Evolutionary conservation across 2,329 filamentous ascomycete genomes (phyloP), one percentile per base, ranked within the genome.

Genomic region (Cordyceps militaris): DNA sequence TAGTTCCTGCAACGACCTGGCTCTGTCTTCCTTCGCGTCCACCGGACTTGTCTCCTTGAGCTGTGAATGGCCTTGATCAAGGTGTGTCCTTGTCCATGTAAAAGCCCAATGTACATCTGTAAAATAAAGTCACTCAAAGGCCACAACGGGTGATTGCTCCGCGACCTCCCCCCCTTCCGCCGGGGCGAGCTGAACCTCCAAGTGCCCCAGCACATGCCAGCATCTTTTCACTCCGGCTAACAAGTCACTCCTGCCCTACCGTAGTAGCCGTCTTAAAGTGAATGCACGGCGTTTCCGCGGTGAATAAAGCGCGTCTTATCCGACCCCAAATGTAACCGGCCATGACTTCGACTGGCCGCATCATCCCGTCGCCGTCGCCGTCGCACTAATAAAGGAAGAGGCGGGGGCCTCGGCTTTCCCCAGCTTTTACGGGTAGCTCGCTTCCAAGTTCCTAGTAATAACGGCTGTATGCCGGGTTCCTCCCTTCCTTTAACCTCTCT

Each of bases 361-460:
- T 53, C 24, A 14, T 21, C 24, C 51, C 52, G 42, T n/a, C n/a
- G n/a, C n/a, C n/a, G 30, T 28, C 43, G 42, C 19, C 28, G 52
- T 38, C 42, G 42, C 52, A 55, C 52, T 47, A 47, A n/a, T n/a
- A n/a, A n/a, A n/a, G n/a, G n/a, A 21, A n/a, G 52, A 30, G 42
- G 52, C 42, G 52, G 52, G 51, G 32, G 34, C 54, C 34, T 56
- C 42, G 52, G 54, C n/a, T 40, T 56, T 49, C n/a, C 26, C 36
- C 34, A 50, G 32, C 32, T 49, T 28, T 19, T 40, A 7, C 13
- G 2, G 14, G 34, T 24, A 30, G 19, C 19, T 30, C 14, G 7
- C 9, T 36, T 24, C 16, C 3, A 42, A 42, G n/a, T n/a, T n/a
- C n/a, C 38, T 42, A 42, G n/a, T 7, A 19, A 21, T 23, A 42